Evolutionary conservation across 805 yeast genomes (phyloP), one percentile per base, ranked within the genome.

Genomic region (Teunomyces aglyptinius): DNA sequence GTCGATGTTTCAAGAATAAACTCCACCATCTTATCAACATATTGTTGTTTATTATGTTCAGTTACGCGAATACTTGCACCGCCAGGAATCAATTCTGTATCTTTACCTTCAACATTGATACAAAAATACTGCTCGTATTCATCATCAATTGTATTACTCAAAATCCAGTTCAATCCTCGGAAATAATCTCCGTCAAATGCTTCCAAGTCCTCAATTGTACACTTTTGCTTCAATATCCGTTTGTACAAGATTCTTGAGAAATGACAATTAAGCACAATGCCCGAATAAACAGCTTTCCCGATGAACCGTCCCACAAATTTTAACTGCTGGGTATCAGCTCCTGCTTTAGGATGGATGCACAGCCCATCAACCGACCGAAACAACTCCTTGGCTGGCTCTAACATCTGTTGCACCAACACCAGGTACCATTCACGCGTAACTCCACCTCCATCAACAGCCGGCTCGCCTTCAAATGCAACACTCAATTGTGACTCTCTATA

Each of bases 381-480:
- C 51, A 94, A 70, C 0, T 96, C 97, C 69, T 89, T 90, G 58
- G 89, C 96, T 0, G 98, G 95, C 61, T 92, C 90, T 69, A 94
- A 89, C 88, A 94, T 91, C 62, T 91, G 97, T 50, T 96, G 76
- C 0, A 96, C 83, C 41, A 94, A 67, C 4, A 91, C 96, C 62
- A 91, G 97, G 59, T 85, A 91, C 99, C 99, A 94, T 64, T 94
- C 99, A 58, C 99, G 76, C 0, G 97, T 88, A 12, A 94, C 84
- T 34, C 99, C 99, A 54, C 99, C 99, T 2, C 96, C 99, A 73
- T 94, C 99, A 41, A 92, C 87, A 54, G 98, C 99, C 45, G 85
- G 86, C 65, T 94, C 99, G 1, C 96, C 96, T 51, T 83, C 83
- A 71, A 94, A 94, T 12, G 77, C 77, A 36, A 94, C 81, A 41